Percentiles rank a stretch among this genome's conserved stretches.
These are phyloP conservation scores for Nicotiana paniculata DNA, from an alignment of 257 asterid species.

Conservation along the genomic window DNA sequence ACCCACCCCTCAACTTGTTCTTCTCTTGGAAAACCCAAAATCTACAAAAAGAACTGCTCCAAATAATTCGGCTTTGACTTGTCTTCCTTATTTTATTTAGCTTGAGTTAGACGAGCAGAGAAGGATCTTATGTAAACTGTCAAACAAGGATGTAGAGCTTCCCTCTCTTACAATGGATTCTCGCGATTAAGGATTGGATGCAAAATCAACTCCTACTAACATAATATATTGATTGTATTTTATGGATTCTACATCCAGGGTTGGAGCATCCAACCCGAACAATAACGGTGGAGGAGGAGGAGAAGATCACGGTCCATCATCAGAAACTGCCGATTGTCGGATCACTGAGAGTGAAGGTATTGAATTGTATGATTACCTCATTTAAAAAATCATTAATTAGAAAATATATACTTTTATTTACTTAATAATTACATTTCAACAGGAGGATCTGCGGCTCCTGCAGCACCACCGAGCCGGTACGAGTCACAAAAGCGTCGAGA, in stretches of 20 bases:
- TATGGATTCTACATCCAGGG: conserved; percentile 36
- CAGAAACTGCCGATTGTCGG: not conserved
- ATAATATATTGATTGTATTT: not conserved
- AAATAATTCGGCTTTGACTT: not conserved
- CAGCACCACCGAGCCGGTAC: conserved; percentile 37
- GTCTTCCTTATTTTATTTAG: too few relatives aligned
- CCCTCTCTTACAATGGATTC: not conserved
- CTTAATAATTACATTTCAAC: too few relatives aligned
- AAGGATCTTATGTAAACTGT: not conserved
- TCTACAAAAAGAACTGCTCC: not conserved
- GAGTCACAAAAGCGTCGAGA: conserved; percentile 47
- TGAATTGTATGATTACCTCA: too few relatives aligned
- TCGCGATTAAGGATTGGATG: not conserved
- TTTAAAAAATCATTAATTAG: too few relatives aligned
- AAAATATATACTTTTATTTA: too few relatives aligned
- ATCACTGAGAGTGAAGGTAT: too few relatives aligned
- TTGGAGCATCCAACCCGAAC: conserved; percentile 5
- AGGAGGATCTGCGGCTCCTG: conserved; percentile 5
- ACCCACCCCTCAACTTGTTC: not conserved
- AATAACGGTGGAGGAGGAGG: not conserved
- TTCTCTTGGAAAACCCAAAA: conserved; percentile 3
- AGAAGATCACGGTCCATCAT: conserved; percentile 21
- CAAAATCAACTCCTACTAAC: not conserved
- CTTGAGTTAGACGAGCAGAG: not conserved
- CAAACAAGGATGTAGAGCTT: not conserved